Evolutionary conservation across 2,329 filamentous ascomycete genomes (phyloP).

Genomic region (Phaeomoniella chlamydospora): DNA sequence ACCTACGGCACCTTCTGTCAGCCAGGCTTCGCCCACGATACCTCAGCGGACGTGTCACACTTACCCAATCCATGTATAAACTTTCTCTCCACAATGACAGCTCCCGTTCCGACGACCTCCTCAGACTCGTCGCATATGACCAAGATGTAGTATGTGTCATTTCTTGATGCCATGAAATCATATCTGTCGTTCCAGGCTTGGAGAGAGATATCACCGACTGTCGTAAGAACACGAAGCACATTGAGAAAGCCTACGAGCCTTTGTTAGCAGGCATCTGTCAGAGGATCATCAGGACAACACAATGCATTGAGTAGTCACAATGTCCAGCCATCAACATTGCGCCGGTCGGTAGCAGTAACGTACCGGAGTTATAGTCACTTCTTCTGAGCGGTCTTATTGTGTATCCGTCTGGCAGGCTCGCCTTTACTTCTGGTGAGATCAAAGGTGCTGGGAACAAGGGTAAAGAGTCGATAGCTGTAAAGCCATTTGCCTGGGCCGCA

Average conservation of each 20-base stretch:
- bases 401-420: conserved; percentile 67
- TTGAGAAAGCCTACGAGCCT: conserved; percentile 55
- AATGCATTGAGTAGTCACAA: not conserved
- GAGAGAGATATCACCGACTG: conserved; percentile 72
- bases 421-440: conserved; percentile 60
- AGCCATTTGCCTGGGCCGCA: not conserved
- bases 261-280: not conserved
- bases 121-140: conserved; percentile 62
- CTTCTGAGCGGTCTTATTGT: conserved; percentile 64
- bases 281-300: not conserved
- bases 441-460: conserved; percentile 66
- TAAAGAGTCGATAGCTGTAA: not conserved
- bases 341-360: not conserved
- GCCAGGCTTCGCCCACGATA: not conserved
- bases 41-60: conserved; percentile 1
- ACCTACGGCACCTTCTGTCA: conserved; percentile 53
- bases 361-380: conserved; percentile 56
- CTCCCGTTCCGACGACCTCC: conserved; percentile 77
- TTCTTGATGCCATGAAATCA: conserved; percentile 61
- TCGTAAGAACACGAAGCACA: conserved; percentile 79
- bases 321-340: not conserved
- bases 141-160: conserved; percentile 71
- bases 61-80: conserved; percentile 31
- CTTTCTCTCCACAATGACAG: conserved; percentile 84
- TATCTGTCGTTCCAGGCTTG: conserved; percentile 66